These are phyloP conservation scores for Geranium rotundifolium DNA, from an alignment of 345 rosid genomes.

Conservation along the genomic window DNA sequence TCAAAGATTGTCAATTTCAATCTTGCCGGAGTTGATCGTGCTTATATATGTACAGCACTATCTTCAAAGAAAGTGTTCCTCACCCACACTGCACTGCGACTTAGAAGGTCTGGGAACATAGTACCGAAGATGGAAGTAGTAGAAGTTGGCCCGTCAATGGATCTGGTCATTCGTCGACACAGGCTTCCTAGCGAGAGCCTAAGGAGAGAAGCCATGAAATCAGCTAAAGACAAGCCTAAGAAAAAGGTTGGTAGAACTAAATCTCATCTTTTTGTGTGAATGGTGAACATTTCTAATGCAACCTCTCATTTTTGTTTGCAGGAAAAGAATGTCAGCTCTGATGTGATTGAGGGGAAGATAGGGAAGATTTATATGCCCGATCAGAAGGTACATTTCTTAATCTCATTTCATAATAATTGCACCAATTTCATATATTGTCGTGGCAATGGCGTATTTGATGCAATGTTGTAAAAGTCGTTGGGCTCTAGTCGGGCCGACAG, in stretches of 20 bases:
- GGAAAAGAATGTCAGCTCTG: constrained; percentile 64
- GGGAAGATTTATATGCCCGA: constrained; percentile 87
- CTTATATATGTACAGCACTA: constrained; percentile 69
- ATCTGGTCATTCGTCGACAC: constrained; percentile 74
- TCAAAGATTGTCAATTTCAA: too few relatives aligned
- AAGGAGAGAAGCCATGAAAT: constrained; percentile 76
- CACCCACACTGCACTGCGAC: constrained; percentile 74
- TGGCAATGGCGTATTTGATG: too few relatives aligned
- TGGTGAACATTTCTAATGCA: constrained; percentile 6
- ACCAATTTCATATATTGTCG: not conserved
- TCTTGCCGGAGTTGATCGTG: constrained; percentile 77
- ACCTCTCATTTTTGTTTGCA: constrained; percentile 17
- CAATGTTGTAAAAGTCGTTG: too few relatives aligned
- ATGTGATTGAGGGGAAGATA: constrained; percentile 46
- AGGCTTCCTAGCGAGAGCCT: constrained; percentile 73
- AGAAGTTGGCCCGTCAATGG: constrained; percentile 96
- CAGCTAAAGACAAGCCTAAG: constrained; percentile 56
- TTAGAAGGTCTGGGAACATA: constrained; percentile 75
- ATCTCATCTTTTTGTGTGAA: not conserved
- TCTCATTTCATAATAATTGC: not conserved
- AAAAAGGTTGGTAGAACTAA: constrained; percentile 51
- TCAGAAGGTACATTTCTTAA: constrained; percentile 56
- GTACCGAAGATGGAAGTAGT: constrained; percentile 90
- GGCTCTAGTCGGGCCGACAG: too few relatives aligned
- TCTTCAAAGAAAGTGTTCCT: constrained; percentile 54